A percentile compares a stretch with the other conserved stretches of the same genome.
Conservation (phyloP, 768 basidiomycete genomes). For the Podaxis sp. region DNA sequence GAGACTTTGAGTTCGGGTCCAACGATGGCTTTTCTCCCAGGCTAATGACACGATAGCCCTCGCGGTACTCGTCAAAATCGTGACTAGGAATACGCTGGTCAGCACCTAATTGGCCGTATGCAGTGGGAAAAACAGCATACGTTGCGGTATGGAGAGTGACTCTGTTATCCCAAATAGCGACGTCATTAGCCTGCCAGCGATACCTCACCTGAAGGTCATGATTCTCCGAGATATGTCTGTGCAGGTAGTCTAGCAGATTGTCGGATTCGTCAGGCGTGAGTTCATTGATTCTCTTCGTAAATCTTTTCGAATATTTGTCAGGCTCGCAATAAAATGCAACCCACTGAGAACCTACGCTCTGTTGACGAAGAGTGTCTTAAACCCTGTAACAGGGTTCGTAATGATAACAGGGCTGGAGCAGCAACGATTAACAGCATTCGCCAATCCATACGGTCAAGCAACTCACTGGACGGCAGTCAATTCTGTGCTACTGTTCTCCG, state of each 20-base stretch:
- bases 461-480: slow-evolving; percentile 51
- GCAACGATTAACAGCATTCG: not conserved
- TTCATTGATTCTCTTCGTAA: slow-evolving; percentile 51
- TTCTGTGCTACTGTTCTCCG: slow-evolving; percentile 46
- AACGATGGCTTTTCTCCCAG: slow-evolving; percentile 53
- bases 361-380: slow-evolving; percentile 57
- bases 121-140: slow-evolving; percentile 20
- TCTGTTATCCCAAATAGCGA: slow-evolving; percentile 66
- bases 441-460: not conserved
- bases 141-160: slow-evolving; percentile 47
- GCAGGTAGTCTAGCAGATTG: slow-evolving; percentile 45
- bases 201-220: slow-evolving; percentile 57
- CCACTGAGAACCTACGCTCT: slow-evolving; percentile 27
- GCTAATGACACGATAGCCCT: slow-evolving; percentile 52
- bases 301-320: not conserved
- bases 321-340: not conserved
- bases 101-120: not conserved
- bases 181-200: slow-evolving; percentile 48
- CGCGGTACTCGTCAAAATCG: slow-evolving; percentile 32
- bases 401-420: slow-evolving; percentile 45
- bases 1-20: slow-evolving; percentile 36
- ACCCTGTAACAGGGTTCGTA: slow-evolving; percentile 62
- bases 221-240: slow-evolving; percentile 50
- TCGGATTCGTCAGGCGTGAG: slow-evolving; percentile 55
- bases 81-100: slow-evolving; percentile 21